Percentiles rank a stretch among this genome's conserved stretches.
These are phyloP conservation scores for Pyricularia sp. DNA, from an alignment of 2,329 filamentous ascomycete genomes.

Conservation along the genomic window DNA sequence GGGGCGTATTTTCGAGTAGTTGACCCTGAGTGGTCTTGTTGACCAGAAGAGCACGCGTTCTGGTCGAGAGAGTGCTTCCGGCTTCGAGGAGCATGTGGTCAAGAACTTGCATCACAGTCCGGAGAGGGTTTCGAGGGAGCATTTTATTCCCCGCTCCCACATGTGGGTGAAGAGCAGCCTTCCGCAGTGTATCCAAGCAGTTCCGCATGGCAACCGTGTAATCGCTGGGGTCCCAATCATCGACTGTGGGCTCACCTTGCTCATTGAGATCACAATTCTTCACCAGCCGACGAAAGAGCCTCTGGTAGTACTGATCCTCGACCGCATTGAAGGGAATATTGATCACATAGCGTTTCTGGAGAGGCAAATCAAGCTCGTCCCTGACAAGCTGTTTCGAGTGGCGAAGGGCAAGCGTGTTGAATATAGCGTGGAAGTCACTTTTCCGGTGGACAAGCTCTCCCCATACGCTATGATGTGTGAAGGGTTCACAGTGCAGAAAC, in stretches of 20 bases:
- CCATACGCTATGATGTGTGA: constrained; percentile 60
- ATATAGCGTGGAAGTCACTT: constrained; percentile 56
- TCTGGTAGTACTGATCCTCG: constrained; percentile 81
- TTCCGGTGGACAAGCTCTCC: constrained; percentile 51
- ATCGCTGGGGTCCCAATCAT: constrained; percentile 57
- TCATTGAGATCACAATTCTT: constrained; percentile 56
- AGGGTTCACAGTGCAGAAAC: constrained; percentile 74
- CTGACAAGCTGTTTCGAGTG: constrained; percentile 80
- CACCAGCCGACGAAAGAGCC: constrained; percentile 67
- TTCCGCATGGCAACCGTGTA: constrained; percentile 52
- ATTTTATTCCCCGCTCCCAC: constrained; percentile 36
- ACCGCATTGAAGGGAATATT: constrained; percentile 84
- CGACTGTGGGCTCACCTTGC: constrained; percentile 50
- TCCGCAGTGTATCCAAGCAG: constrained; percentile 54
- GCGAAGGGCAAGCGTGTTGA: constrained; percentile 64
- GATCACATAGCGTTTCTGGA: constrained; percentile 78
- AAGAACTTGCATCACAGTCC: constrained; percentile 79
- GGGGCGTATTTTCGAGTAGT: constrained; percentile 64
- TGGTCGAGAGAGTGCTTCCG: constrained; percentile 53
- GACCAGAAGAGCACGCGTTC: constrained; percentile 59
- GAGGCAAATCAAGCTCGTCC: constrained; percentile 68
- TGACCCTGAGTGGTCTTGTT: constrained; percentile 64
- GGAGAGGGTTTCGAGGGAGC: constrained; percentile 46
- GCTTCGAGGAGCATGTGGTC: constrained; percentile 87
- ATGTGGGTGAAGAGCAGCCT: constrained; percentile 52